Base-by-base conservation (phyloP, 345 rosid species). In the Sonneratia alba region DNA sequence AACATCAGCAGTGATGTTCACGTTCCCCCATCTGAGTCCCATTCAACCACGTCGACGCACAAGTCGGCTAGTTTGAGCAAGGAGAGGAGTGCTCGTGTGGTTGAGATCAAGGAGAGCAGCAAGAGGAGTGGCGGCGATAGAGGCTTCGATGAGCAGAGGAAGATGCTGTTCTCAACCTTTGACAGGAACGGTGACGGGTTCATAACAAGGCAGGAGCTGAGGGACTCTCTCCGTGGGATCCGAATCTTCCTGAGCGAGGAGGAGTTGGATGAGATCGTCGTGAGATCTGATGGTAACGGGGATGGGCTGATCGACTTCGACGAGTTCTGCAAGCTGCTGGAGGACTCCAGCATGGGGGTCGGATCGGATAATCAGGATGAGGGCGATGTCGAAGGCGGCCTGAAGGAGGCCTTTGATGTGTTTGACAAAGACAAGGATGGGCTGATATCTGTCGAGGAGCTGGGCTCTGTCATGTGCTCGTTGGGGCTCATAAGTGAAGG, bases 341-440 rank as follows among this genome's bases (percentile, higher is more conserved):
- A 74, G 70, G 49, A 48, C 69, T 80, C 77, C 48, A 38, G 38
- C 62, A 53, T 51, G 63, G 63, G 56, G 75, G 55, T 1, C 45
- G 77, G 40, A 27, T 10, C 12, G 21, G 42, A 34, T 1, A 14
- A n/a, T 9, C 37, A 14, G 13, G 21, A 40, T 24, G 74, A 36
- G 32, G 76, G 56, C 11, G 78, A 68, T 24, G 79, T 63, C 7
- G 81, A 74, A 59, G 82, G 6, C 24, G 79, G 78, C 13, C 71
- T 86, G 83, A 82, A 82, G 67, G 88, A 86, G 66, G 90, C 90
- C 34, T 88, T 88, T 62, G 85, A 85, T 56, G 88, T 88, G 71
- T 88, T 88, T 53, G 93, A 88, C 38, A 79, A 82, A 55, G 83
- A 88, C 22, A 79, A 79, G 72, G 93, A 88, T 45, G 93, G 93